Evolutionary conservation across 805 yeast genomes (phyloP).

Genomic region (Metschnikowia gelsemii): DNA sequence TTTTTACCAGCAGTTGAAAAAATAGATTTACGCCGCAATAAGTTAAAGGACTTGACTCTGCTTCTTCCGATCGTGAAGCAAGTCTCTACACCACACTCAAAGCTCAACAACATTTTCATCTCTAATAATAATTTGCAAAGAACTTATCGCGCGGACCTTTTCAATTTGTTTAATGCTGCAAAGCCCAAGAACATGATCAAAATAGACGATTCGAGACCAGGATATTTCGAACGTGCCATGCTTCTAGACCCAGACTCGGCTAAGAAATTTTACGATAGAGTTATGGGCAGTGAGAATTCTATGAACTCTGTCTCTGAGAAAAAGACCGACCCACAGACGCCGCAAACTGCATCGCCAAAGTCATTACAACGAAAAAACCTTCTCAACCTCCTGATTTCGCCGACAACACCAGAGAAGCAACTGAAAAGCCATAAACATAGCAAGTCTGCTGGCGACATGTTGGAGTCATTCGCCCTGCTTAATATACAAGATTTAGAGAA

Average conservation of each 20-base stretch:
- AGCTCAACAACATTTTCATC: slow-evolving; percentile 41
- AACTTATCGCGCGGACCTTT: slow-evolving; percentile 52
- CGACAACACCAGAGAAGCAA: slow-evolving; percentile 3
- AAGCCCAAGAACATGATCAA: slow-evolving; percentile 46
- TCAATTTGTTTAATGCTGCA: slow-evolving; percentile 56
- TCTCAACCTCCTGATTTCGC: slow-evolving; percentile 10
- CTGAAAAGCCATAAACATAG: slow-evolving; percentile 9
- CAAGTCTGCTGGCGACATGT: slow-evolving; percentile 17
- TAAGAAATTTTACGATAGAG: slow-evolving; percentile 42
- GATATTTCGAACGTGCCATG: slow-evolving; percentile 58
- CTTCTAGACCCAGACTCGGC: slow-evolving; percentile 52
- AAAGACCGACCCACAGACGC: not conserved
- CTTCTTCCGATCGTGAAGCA: slow-evolving; percentile 39
- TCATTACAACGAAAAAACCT: slow-evolving; percentile 6
- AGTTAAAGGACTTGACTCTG: slow-evolving; percentile 32
- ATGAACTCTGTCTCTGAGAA: not conserved
- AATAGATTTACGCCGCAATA: slow-evolving; percentile 53
- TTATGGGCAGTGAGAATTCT: slow-evolving; percentile 18
- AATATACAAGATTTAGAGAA: slow-evolving; percentile 18
- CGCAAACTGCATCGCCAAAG: slow-evolving; percentile 1
- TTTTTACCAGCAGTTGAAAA: slow-evolving; percentile 44
- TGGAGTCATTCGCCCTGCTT: slow-evolving; percentile 18
- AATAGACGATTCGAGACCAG: slow-evolving; percentile 61
- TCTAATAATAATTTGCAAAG: slow-evolving; percentile 45
- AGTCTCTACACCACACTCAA: slow-evolving; percentile 30